Evolutionary conservation across 2,329 filamentous ascomycete species (phyloP), one percentile per base, ranked within the genome.

Genomic region (Aspergillus aculeatinus): DNA sequence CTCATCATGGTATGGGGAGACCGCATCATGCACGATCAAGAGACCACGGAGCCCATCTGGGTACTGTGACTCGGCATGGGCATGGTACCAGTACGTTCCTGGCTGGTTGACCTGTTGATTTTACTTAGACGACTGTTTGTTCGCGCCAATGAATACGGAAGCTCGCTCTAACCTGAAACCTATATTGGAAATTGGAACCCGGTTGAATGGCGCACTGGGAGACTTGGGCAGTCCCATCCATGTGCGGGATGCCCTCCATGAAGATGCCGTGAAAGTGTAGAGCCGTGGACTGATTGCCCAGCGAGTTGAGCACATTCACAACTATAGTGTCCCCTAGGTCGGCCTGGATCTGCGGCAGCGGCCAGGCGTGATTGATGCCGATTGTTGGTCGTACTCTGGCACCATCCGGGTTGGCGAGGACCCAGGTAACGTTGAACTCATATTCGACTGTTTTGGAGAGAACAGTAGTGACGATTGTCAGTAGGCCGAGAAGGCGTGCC

Each of bases 1-100:
- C 47, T 84, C 27, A 3, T 3, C 11, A 5, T n/a, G 5, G 10
- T 31, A 51, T 0, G 25, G 19, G 12, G 29, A 51, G 25, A 10
- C 19, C 4, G 27, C 19, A 42, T 11, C 51, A 12, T 44, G 16
- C 6, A 44, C 39, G 16, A 44, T 9, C n/a, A 44, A 19, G 6
- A 44, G n/a, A 4, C 39, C 39, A 44, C 39, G 39, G 9, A 44
- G 39, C 3, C 39, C 39, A 19, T 44, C 39, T 6, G 39, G 39
- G n/a, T 44, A 44, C 39, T 44, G 39, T 3, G 39, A 44, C 14
- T 16, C 39, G 2, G 39, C 14, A 16, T 44, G 39, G 6, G 39
- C 14, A 9, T 44, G 39, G 9, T 44, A 44, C 39, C 39, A 44
- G 39, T 44, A 44, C 3, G 39, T 44, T 7, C 39, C 39, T 44